Conservation (phyloP, 129 eudicot species). For the Glebionis coronaria region DNA sequence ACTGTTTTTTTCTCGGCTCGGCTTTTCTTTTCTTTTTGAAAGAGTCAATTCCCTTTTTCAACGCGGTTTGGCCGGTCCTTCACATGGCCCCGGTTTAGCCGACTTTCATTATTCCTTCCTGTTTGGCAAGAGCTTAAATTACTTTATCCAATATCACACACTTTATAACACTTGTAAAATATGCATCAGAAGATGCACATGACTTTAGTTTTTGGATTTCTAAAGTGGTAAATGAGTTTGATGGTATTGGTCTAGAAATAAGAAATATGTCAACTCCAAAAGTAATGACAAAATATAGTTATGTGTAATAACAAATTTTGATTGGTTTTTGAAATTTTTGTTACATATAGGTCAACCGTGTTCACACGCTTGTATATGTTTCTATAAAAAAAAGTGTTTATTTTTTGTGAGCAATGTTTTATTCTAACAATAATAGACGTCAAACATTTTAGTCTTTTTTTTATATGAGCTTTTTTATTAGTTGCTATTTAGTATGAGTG, state of each 20-base stretch:
- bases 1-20: slow-evolving; percentile 35
- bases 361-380: background rate
- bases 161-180: background rate
- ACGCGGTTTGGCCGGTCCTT: slow-evolving; percentile 31
- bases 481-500: background rate
- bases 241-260: background rate
- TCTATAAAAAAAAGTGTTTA: background rate
- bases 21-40: slow-evolving; percentile 37
- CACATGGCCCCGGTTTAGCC: slow-evolving; percentile 29
- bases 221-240: slow-evolving; percentile 4
- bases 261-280: slow-evolving; percentile 24
- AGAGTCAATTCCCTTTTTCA: slow-evolving; percentile 14
- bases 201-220: background rate
- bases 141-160: background rate
- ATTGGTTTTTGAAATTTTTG: slow-evolving; percentile 12
- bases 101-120: slow-evolving; percentile 4
- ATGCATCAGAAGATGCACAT: slow-evolving; percentile 10
- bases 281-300: slow-evolving; percentile 24
- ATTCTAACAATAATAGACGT: no score
- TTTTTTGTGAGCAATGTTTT: background rate
- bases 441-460: no score
- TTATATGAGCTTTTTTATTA: background rate
- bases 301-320: background rate
- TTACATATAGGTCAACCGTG: slow-evolving; percentile 10
- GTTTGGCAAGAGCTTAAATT: background rate